Evolutionary conservation across 2,329 filamentous ascomycete species (phyloP).

Genomic region (Pseudocercospora musae): DNA sequence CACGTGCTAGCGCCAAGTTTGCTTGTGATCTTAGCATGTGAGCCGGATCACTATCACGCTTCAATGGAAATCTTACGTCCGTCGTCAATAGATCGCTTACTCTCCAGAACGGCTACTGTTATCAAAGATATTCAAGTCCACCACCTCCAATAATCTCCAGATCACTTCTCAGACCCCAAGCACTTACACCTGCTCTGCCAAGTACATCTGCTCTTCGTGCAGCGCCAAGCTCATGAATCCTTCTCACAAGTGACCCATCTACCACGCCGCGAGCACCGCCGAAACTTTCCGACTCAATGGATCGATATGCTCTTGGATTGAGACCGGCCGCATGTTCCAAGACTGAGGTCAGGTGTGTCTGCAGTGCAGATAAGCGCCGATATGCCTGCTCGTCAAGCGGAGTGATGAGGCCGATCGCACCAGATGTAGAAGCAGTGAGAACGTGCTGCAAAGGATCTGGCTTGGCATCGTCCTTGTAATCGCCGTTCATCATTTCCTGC

Average conservation of each 20-base stretch:
- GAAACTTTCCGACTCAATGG: constrained; percentile 43
- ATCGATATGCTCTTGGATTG: constrained; percentile 76
- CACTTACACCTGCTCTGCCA: constrained; percentile 65
- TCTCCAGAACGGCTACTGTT: background rate
- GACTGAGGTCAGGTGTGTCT: constrained; percentile 73
- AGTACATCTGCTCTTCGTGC: constrained; percentile 70
- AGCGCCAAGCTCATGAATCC: constrained; percentile 73
- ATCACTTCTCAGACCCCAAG: constrained; percentile 67
- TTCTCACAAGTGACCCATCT: constrained; percentile 70
- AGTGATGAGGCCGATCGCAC: constrained; percentile 71
- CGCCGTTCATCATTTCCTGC: constrained; percentile 20
- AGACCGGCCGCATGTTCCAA: constrained; percentile 75
- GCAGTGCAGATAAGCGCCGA: constrained; percentile 75
- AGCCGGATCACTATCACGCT: too few relatives aligned
- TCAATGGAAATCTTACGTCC: background rate
- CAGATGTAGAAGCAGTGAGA: constrained; percentile 71
- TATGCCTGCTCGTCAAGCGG: constrained; percentile 77
- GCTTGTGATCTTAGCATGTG: too few relatives aligned
- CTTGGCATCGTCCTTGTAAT: constrained; percentile 27
- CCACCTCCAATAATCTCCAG: constrained; percentile 63
- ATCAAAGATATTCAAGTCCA: constrained; percentile 52
- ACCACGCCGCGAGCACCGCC: constrained; percentile 62
- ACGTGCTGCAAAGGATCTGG: constrained; percentile 47
- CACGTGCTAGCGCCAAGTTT: too few relatives aligned
- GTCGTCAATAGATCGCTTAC: background rate